Evolutionary conservation across 2,329 filamentous ascomycete species (phyloP).

Genomic region (Metarhizium humberi): DNA sequence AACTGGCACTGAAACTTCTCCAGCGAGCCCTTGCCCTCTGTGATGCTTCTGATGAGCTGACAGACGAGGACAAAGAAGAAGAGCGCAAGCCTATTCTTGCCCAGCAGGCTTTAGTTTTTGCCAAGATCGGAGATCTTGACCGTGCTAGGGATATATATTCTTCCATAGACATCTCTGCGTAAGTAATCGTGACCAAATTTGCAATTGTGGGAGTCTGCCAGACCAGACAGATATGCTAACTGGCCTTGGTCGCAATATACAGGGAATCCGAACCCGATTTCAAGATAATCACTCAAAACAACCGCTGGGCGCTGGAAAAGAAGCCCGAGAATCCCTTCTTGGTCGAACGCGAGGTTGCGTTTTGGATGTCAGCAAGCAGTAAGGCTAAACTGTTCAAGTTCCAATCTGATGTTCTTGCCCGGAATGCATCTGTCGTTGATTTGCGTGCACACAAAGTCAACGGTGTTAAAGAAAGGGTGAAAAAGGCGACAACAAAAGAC

Average conservation of each 20-base stretch:
- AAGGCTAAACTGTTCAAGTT: conserved; percentile 63
- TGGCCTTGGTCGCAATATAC: not conserved
- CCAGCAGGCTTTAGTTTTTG: conserved; percentile 66
- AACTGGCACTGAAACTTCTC: conserved; percentile 55
- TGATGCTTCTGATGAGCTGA: conserved; percentile 62
- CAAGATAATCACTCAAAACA: conserved; percentile 57
- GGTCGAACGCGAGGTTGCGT: conserved; percentile 51
- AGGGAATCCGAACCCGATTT: conserved; percentile 60
- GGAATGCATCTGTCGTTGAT: conserved; percentile 56
- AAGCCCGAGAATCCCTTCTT: conserved; percentile 55
- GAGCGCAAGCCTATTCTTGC: conserved; percentile 69
- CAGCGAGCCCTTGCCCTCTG: conserved; percentile 64
- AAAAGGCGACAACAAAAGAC: conserved; percentile 25
- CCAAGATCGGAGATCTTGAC: conserved; percentile 53
- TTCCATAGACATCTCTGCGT: conserved; percentile 54
- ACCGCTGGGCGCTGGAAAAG: conserved; percentile 36
- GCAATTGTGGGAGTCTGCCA: not conserved
- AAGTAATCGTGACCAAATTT: conserved; percentile 19
- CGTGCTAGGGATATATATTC: conserved; percentile 57
- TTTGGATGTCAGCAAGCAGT: conserved; percentile 39
- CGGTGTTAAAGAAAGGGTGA: conserved; percentile 46
- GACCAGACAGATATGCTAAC: conserved; percentile 16
- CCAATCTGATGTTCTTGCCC: conserved; percentile 45
- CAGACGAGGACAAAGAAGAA: conserved; percentile 62
- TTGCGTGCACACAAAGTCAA: conserved; percentile 58